Conservation (phyloP, 148 eudicot genomes). For the Amaranthus palmeri region DNA sequence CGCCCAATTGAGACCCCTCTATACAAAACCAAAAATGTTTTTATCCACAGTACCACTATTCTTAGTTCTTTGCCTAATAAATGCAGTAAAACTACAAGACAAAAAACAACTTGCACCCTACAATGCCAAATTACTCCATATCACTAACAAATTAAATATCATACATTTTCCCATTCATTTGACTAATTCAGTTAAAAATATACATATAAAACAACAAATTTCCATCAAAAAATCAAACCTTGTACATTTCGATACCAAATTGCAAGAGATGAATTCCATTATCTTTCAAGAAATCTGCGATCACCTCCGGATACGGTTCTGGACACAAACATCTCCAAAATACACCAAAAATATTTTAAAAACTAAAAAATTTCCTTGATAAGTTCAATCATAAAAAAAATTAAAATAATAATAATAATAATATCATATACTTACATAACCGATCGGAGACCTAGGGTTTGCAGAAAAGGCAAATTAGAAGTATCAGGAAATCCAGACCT, state of each 20-base stretch:
- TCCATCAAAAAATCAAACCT: slow-evolving; percentile 27
- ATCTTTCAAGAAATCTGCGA: slow-evolving; percentile 32
- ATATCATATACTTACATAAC: slow-evolving; percentile 21
- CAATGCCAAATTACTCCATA: too few relatives aligned
- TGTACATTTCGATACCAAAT: slow-evolving; percentile 42
- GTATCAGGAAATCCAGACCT: slow-evolving; percentile 41
- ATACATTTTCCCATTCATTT: background rate
- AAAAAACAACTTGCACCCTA: too few relatives aligned
- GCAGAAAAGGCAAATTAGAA: slow-evolving; percentile 36
- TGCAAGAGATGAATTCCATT: slow-evolving; percentile 39
- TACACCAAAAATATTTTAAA: background rate
- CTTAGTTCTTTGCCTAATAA: too few relatives aligned
- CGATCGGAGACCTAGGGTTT: slow-evolving; percentile 49
- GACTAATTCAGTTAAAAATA: slow-evolving; percentile 5
- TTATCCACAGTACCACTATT: too few relatives aligned
- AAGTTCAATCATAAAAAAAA: slow-evolving; percentile 3
- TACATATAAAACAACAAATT: background rate
- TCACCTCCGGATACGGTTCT: slow-evolving; percentile 42
- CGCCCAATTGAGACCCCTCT: too few relatives aligned
- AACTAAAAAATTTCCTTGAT: background rate
- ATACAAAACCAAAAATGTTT: too few relatives aligned
- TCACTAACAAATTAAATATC: too few relatives aligned
- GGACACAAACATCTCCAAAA: slow-evolving; percentile 42
- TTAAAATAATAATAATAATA: background rate
- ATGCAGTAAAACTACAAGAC: too few relatives aligned